Evolutionary conservation across 2,329 filamentous ascomycete genomes (phyloP), one percentile per base, ranked within the genome.

Genomic region (Orbilia brochopaga): DNA sequence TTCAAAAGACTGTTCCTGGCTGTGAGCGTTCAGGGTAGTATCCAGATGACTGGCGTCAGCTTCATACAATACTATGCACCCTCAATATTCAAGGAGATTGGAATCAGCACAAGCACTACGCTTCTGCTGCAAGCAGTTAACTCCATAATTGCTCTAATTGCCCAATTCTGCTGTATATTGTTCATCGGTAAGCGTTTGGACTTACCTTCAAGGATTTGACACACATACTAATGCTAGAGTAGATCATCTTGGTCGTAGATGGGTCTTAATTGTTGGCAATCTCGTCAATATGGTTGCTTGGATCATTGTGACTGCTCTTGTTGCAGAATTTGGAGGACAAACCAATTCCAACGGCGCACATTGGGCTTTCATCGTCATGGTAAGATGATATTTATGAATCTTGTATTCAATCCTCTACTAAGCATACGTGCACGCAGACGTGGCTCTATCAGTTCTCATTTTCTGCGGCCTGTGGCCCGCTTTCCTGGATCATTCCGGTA

Each of bases 381-480:
- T 60, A 56, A 76, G 83, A 85, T 23, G 35, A 17, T 56, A n/a
- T n/a, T 15, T 19, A 6, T 27, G 3, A 4, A 51, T 8, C 4
- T 4, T 15, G 15, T 15, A 13, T 6, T 3, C 5, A 6, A 5
- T 4, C 37, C 37, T 42, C 4, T 42, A 7, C 23, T 27, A 51
- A 51, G 5, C 46, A 17, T n/a, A n/a, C n/a, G 11, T 51, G 19
- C 7, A 13, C 11, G 15, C 27, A 70, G 75, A 92, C 89, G 0
- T 92, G 90, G 90, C 78, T 90, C 1, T 92, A 90, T 83, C 92
- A 92, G 80, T 89, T 91, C 81, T 88, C 83, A 46, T 92, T 91
- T 82, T 88, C 84, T 2, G 83, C 84, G 35, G 88, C 88, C 1
- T 90, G 87, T 69, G 89, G 89, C 21, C 88, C 89, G 0, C 80